A percentile compares a stretch with the other conserved stretches of the same genome.
Evolutionary conservation across 257 asterid genomes (phyloP).

Genomic region (Orobanche coerulescens): DNA sequence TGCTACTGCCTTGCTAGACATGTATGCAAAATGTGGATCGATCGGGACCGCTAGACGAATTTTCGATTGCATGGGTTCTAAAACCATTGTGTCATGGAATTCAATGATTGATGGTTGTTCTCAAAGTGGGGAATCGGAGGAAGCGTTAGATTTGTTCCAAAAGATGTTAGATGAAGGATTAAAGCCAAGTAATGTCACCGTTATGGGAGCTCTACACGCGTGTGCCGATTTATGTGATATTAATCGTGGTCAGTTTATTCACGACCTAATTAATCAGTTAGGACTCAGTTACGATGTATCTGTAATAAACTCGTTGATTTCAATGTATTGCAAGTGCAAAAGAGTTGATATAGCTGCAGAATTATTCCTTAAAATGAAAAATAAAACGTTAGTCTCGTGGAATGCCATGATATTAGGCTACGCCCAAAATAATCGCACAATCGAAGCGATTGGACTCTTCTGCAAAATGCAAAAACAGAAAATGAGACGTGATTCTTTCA

Average conservation of each 20-base stretch:
- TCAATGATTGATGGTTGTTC: slow-evolving; percentile 86
- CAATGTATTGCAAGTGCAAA: slow-evolving; percentile 90
- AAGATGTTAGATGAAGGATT: slow-evolving; percentile 55
- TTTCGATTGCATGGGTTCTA: slow-evolving; percentile 55
- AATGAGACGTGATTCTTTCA: slow-evolving; percentile 68
- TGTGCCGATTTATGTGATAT: slow-evolving; percentile 55
- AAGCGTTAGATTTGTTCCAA: slow-evolving; percentile 57
- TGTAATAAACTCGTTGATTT: slow-evolving; percentile 66
- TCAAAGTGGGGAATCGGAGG: slow-evolving; percentile 61
- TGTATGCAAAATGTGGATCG: slow-evolving; percentile 83
- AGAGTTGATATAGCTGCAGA: slow-evolving; percentile 53
- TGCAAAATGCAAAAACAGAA: slow-evolving; percentile 48
- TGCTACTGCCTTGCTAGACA: slow-evolving; percentile 65
- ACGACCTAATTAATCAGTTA: slow-evolving; percentile 37
- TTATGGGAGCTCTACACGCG: slow-evolving; percentile 77
- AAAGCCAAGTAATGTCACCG: slow-evolving; percentile 64
- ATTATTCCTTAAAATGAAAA: slow-evolving; percentile 40
- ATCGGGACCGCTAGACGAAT: slow-evolving; percentile 37
- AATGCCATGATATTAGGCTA: slow-evolving; percentile 81
- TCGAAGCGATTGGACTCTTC: slow-evolving; percentile 58
- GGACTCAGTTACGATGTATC: slow-evolving; percentile 49
- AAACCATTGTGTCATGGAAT: slow-evolving; percentile 80
- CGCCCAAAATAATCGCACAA: slow-evolving; percentile 59
- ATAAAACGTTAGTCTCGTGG: slow-evolving; percentile 76
- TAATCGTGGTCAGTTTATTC: slow-evolving; percentile 54